Base-by-base conservation (phyloP, 306 rosid genomes). In the Notholithocarpus densiflorus region DNA sequence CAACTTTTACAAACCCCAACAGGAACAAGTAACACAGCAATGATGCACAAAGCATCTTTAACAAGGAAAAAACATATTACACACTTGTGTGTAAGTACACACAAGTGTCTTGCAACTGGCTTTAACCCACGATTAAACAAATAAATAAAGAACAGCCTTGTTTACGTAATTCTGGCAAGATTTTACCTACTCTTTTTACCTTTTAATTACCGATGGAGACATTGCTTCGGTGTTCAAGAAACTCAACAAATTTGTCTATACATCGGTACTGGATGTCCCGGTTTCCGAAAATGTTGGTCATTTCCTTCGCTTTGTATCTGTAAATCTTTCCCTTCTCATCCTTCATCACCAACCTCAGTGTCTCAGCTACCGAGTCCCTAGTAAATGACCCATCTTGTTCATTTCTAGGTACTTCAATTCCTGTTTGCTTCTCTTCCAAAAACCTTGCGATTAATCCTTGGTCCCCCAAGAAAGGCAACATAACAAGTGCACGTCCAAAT, bases 371-470 rank as follows among this genome's bases (percentile, higher is more conserved):
- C 1, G 52, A 56, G 5, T 75, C 73, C 11, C 82, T 71, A 0
- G 40, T 81, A 70, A 85, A 84, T 2, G 72, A 80, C 14, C 88
- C 89, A 55, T 79, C 80, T 19, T 45, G 4, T 12, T 84, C 85
- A 26, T 81, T 70, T 45, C 86, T 82, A 0, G 79, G 83, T 6
- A 89, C 73, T 11, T 68, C 60, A 18, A 55, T 19, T 2, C 92
- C 89, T 2, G 75, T 59, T 34, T 70, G 81, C 26, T 29, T 83
- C 27, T 83, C 89, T 57, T 64, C 84, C 77, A 86, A 45, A 26
- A 60, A 7, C 73, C 71, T 85, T 15, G 83, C 71, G 40, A 51
- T 65, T 0, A 77, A 2, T 21, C 89, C 89, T 61, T 86, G 89
- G 60, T 86, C 86, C 1, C n/a, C 43, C 7, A 73, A 12, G 18